Conservation (phyloP, 148 eudicot genomes). For the Chenopodium quinoa region DNA sequence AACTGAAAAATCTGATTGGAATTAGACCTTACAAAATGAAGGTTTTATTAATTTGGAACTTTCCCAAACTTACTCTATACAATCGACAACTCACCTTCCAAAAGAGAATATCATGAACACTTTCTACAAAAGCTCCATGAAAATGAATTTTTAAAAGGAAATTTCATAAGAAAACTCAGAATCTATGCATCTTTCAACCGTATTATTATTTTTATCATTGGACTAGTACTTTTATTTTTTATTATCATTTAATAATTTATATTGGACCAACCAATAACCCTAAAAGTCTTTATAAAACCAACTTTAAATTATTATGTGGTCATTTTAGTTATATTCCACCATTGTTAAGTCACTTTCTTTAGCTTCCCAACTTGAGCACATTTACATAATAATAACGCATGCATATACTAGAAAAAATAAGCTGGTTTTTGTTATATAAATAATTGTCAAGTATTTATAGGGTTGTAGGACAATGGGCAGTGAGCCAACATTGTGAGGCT, state of each 20-base stretch:
- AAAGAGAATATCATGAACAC: not conserved
- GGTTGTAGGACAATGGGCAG: not conserved
- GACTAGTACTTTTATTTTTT: not conserved
- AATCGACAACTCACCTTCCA: not conserved
- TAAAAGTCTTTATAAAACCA: not conserved
- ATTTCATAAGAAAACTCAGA: not conserved
- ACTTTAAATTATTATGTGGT: no score
- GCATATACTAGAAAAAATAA: not conserved
- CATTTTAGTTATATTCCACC: not conserved
- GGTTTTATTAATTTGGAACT: not conserved
- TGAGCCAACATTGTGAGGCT: slow-evolving; percentile 11
- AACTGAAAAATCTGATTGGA: not conserved
- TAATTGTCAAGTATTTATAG: slow-evolving; percentile 11
- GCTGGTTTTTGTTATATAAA: not conserved
- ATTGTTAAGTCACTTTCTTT: slow-evolving; percentile 22
- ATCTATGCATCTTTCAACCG: not conserved
- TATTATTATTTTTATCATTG: not conserved
- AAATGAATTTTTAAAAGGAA: not conserved
- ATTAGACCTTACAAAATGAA: not conserved
- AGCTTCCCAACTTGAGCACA: not conserved
- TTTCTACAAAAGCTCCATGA: slow-evolving; percentile 2
- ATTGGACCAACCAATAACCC: slow-evolving; percentile 2
- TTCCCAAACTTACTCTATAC: not conserved
- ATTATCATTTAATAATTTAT: no score
- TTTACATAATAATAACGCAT: not conserved